Conservation (phyloP, 1,284 basidiomycete species). For the Cutaneotrichosporon sp. region DNA sequence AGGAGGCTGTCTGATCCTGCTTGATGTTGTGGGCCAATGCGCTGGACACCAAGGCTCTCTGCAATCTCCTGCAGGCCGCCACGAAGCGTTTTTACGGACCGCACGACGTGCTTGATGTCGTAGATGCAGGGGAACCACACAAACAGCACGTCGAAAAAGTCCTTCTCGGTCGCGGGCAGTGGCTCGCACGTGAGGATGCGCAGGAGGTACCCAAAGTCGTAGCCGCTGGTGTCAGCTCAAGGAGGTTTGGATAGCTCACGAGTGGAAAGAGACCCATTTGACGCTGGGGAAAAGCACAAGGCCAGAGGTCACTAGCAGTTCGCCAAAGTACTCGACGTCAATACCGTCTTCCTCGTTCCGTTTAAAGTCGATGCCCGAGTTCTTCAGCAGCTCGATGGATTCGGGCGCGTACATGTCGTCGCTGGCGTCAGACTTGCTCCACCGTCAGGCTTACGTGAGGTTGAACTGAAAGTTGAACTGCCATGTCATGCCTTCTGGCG, state of each 20-base stretch:
- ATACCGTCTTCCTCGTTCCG: conserved; percentile 90
- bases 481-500: conserved; percentile 90
- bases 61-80: conserved; percentile 95
- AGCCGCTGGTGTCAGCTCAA: conserved; percentile 54
- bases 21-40: conserved; percentile 90
- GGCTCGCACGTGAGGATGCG: conserved; percentile 86
- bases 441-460: conserved; percentile 58
- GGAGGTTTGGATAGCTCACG: conserved; percentile 53
- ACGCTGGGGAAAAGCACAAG: conserved; percentile 84
- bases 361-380: conserved; percentile 93
- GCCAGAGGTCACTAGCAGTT: conserved; percentile 92
- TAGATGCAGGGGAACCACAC: conserved; percentile 97
- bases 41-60: conserved; percentile 76
- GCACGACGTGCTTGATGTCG: conserved; percentile 97
- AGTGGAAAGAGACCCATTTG: conserved; percentile 98
- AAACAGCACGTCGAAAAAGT: conserved; percentile 81
- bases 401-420: conserved; percentile 99
- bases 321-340: conserved; percentile 89
- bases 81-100: conserved; percentile 78
- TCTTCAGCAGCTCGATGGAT: conserved; percentile 87
- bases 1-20: conserved; percentile 93
- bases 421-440: conserved; percentile 48
- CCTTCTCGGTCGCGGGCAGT: conserved; percentile 79
- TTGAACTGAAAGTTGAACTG: conserved; percentile 99
- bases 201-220: conserved; percentile 98